These are phyloP conservation scores for Conoideocrella luteorostrata DNA, from an alignment of 2,329 filamentous ascomycete genomes.

Conservation along the genomic window DNA sequence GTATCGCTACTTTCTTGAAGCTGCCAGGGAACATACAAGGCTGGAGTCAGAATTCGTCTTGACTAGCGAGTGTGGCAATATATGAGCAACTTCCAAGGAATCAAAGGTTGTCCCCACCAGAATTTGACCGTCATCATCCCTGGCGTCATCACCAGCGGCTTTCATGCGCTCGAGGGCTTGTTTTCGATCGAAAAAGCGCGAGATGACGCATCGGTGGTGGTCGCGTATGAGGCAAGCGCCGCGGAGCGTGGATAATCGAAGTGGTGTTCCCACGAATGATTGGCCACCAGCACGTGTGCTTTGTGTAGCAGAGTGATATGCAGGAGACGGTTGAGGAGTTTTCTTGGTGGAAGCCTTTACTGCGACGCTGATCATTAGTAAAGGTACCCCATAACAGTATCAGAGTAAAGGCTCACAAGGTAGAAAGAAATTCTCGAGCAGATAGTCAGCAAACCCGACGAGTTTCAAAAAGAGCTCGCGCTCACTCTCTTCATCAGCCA, in stretches of 20 bases:
- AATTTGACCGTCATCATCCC: conserved; percentile 7
- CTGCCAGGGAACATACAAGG: conserved; percentile 8
- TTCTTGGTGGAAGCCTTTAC: conserved; percentile 3
- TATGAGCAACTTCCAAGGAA: conserved; percentile 13
- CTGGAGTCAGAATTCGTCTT: conserved; percentile 4
- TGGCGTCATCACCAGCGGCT: neutral
- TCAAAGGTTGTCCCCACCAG: conserved; percentile 1
- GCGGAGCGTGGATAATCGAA: conserved; percentile 7
- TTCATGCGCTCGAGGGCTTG: conserved; percentile 4
- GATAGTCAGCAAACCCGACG: conserved; percentile 5
- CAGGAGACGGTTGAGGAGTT: conserved; percentile 4
- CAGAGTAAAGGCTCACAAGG: conserved; percentile 1
- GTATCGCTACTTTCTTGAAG: too few species aligned
- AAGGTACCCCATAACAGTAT: neutral
- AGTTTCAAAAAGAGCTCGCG: neutral
- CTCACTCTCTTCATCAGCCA: too few species aligned
- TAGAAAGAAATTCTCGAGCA: conserved; percentile 11
- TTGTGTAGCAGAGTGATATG: conserved; percentile 2
- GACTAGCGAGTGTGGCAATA: conserved; percentile 11
- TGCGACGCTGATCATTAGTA: neutral
- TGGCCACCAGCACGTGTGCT: neutral
- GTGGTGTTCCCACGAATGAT: conserved; percentile 5
- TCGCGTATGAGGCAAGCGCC: conserved; percentile 9
- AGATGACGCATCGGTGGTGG: conserved; percentile 10
- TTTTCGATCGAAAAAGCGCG: conserved; percentile 5